phyloP scores from a whole-genome alignment of 1,139 yeast species.

The Neolecta irregularis region DNA sequence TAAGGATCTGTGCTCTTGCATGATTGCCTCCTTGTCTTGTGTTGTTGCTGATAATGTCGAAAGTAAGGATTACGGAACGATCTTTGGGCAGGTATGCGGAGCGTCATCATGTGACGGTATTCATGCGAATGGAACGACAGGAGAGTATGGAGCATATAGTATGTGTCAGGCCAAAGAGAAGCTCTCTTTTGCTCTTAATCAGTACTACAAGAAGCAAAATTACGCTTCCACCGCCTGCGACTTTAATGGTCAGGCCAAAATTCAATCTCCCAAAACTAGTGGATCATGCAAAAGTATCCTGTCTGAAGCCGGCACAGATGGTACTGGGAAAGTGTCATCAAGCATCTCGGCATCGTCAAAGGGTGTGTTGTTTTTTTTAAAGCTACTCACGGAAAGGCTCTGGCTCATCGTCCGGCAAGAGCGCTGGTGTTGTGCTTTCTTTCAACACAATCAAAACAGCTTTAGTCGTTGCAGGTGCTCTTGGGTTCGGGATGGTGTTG shows the following conservation, averaged over 20 bases:
- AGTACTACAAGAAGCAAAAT: conserved; percentile 28
- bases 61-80: conserved; percentile 23
- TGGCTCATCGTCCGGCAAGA: too few relatives aligned
- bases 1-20: conserved; percentile 39
- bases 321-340: too few relatives aligned
- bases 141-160: conserved; percentile 43
- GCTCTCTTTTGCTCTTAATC: conserved; percentile 39
- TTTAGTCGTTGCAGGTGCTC: too few relatives aligned
- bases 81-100: conserved; percentile 36
- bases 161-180: conserved; percentile 39
- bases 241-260: conserved; percentile 5
- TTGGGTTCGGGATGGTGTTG: too few relatives aligned
- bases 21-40: conserved; percentile 38
- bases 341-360: too few relatives aligned
- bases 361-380: too few relatives aligned
- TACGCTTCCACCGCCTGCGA: conserved; percentile 12
- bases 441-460: too few relatives aligned
- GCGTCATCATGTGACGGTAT: conserved; percentile 34
- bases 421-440: too few relatives aligned
- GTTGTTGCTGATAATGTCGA: conserved; percentile 26
- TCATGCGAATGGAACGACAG: conserved; percentile 33
- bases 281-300: conserved; percentile 1
- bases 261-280: neutral
- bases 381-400: too few relatives aligned
- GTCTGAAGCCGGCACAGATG: neutral